Percentiles rank a stretch among this genome's conserved stretches.
Conservation (phyloP, 306 rosid genomes). For the Malus fusca region DNA sequence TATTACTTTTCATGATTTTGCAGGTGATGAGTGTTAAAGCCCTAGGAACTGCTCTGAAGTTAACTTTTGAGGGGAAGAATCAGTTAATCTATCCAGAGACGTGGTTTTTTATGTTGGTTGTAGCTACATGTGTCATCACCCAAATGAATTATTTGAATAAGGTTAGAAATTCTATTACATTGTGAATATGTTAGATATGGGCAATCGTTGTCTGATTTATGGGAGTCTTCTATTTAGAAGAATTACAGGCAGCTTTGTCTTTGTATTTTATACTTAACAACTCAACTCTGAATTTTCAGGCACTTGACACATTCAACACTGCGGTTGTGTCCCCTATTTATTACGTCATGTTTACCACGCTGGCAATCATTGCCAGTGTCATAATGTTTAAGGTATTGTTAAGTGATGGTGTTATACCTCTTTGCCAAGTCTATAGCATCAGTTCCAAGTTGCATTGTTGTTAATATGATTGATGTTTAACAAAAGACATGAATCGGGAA, state of each 20-base stretch:
- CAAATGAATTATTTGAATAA: conserved; percentile 87
- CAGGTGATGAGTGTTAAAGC: conserved; percentile 98
- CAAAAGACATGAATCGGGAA: not conserved
- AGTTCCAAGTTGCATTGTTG: not conserved
- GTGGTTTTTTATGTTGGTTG: conserved; percentile 79
- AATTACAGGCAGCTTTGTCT: not conserved
- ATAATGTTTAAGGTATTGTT: conserved; percentile 81
- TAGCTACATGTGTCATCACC: conserved; percentile 53
- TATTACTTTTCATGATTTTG: not conserved
- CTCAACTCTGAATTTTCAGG: conserved; percentile 40
- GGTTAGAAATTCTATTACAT: conserved; percentile 33
- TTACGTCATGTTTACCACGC: conserved; percentile 78
- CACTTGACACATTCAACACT: conserved; percentile 90
- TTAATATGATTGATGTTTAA: not conserved
- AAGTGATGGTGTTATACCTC: not conserved
- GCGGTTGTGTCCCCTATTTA: conserved; percentile 83
- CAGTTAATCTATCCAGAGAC: conserved; percentile 66
- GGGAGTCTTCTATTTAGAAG: not conserved
- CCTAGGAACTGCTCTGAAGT: conserved; percentile 78
- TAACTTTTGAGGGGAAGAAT: conserved; percentile 82
- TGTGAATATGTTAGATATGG: not conserved
- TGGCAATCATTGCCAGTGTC: conserved; percentile 74
- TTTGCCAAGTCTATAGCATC: not conserved
- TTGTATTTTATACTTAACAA: conserved; percentile 10
- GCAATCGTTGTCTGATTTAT: not conserved